Percentiles rank a stretch among this genome's conserved stretches.
Evolutionary conservation across 768 basidiomycete species (phyloP).

Genomic region (Sistotremastrum niveocremeum): DNA sequence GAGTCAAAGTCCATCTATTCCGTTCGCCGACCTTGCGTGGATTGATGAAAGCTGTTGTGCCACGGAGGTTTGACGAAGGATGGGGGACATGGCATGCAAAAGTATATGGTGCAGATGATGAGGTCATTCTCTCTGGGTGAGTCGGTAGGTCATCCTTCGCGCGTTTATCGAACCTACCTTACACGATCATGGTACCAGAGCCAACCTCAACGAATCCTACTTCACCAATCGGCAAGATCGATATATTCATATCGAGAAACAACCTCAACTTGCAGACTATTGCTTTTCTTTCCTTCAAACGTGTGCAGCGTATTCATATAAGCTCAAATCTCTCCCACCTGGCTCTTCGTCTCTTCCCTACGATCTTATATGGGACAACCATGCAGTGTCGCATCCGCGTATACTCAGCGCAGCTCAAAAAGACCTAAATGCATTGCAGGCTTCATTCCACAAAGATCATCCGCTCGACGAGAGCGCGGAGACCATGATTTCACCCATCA

Average conservation of each 20-base stretch:
- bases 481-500: conserved; percentile 62
- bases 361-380: background rate
- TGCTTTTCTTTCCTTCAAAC: conserved; percentile 65
- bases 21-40: conserved; percentile 77
- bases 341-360: conserved; percentile 17
- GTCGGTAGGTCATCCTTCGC: conserved; percentile 18
- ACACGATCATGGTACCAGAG: conserved; percentile 35
- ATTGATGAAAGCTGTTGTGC: conserved; percentile 60
- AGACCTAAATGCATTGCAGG: conserved; percentile 50
- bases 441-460: conserved; percentile 14
- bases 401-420: conserved; percentile 55
- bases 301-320: conserved; percentile 62
- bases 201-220: conserved; percentile 86
- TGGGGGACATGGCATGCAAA: conserved; percentile 99
- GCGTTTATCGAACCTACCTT: background rate
- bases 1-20: conserved; percentile 71
- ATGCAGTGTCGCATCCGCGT: conserved; percentile 18
- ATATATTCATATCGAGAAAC: conserved; percentile 60
- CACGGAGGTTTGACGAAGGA: conserved; percentile 91
- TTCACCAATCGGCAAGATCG: conserved; percentile 94
- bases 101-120: conserved; percentile 85
- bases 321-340: conserved; percentile 11
- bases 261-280: conserved; percentile 62
- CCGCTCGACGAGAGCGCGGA: conserved; percentile 11
- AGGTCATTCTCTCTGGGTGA: conserved; percentile 88